These are phyloP conservation scores for Penicillium thymicola DNA, from an alignment of 2,329 filamentous ascomycete species.

Conservation along the genomic window DNA sequence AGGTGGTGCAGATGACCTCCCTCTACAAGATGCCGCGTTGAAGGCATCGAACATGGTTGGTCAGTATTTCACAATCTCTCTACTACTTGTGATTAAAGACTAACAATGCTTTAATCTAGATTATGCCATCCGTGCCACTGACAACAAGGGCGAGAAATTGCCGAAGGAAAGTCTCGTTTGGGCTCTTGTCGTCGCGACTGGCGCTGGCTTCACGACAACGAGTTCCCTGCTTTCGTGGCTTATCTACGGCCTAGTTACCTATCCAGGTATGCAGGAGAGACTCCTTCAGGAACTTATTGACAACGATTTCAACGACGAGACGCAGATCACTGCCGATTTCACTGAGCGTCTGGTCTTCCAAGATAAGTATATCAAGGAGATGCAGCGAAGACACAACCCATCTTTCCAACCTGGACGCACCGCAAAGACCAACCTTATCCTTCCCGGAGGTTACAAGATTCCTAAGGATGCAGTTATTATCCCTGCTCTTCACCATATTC, in stretches of 20 bases:
- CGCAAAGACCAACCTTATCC: conserved; percentile 53
- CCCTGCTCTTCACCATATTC: conserved; percentile 37
- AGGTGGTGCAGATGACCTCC: conserved; percentile 28
- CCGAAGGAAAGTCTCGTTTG: conserved; percentile 43
- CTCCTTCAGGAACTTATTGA: conserved; percentile 59
- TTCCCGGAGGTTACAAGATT: conserved; percentile 59
- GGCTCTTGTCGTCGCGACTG: conserved; percentile 52
- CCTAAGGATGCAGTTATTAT: conserved; percentile 54
- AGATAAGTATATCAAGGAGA: conserved; percentile 56
- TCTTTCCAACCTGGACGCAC: conserved; percentile 61
- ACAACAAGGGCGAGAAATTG: conserved; percentile 54
- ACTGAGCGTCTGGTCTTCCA: conserved; percentile 48
- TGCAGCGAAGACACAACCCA: conserved; percentile 58
- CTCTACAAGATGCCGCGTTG: conserved; percentile 47
- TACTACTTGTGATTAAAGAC: neutral
- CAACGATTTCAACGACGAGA: conserved; percentile 45
- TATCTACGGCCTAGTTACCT: conserved; percentile 52
- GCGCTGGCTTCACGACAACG: conserved; percentile 61
- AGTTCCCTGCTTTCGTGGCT: conserved; percentile 58
- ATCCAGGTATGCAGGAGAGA: conserved; percentile 55
- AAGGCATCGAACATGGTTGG: conserved; percentile 37
- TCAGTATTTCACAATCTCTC: conserved; percentile 21
- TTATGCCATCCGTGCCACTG: conserved; percentile 53
- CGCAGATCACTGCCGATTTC: conserved; percentile 46
- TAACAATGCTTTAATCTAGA: conserved; percentile 32